These are phyloP conservation scores for Globisporangium lucens DNA, from an alignment of 352 stramenopile genomes.

Conservation along the genomic window DNA sequence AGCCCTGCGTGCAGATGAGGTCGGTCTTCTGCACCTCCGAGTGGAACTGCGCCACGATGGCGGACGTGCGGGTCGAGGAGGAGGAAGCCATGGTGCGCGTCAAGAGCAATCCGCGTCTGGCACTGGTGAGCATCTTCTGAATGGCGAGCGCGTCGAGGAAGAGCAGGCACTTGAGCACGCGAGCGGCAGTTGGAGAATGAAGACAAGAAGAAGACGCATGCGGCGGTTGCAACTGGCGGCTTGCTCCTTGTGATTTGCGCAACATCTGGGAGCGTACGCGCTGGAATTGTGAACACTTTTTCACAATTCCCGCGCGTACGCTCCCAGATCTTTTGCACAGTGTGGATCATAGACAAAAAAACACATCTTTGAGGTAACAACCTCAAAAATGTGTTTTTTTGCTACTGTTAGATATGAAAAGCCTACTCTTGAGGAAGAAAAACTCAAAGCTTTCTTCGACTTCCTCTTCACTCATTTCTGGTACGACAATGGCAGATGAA, in stretches of 20 bases:
- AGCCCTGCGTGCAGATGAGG: conserved; percentile 70
- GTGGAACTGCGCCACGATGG: conserved; percentile 32
- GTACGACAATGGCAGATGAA: no score
- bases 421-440: no score
- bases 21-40: conserved; percentile 54
- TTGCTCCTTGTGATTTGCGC: no score
- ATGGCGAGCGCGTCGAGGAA: neutral
- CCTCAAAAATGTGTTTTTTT: no score
- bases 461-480: no score
- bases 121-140: conserved; percentile 14
- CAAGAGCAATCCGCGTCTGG: conserved; percentile 10
- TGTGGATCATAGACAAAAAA: neutral
- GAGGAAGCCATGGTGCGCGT: conserved; percentile 9
- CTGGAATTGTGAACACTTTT: no score
- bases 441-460: no score
- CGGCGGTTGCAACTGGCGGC: neutral
- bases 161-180: neutral
- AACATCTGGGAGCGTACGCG: no score
- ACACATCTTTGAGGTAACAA: no score
- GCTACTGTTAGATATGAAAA: no score
- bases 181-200: conserved; percentile 32
- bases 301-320: conserved; percentile 4
- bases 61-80: conserved; percentile 8
- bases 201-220: neutral
- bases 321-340: conserved; percentile 9